phyloP scores from a whole-genome alignment of 148 eudicot species.

The Polygonum aviculare region DNA sequence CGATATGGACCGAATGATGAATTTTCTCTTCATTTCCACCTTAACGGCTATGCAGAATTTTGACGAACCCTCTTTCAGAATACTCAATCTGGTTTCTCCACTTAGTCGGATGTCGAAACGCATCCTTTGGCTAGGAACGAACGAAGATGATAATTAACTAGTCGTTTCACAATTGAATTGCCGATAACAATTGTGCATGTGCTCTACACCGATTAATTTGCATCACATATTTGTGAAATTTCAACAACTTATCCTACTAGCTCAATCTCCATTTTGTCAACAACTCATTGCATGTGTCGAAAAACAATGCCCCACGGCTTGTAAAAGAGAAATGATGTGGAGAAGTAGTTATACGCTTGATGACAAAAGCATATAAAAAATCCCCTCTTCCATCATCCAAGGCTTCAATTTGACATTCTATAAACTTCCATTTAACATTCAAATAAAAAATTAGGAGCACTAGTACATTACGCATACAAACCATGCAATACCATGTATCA shows the following conservation, averaged over 20 bases:
- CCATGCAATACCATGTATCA: no score
- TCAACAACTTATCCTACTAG: background rate
- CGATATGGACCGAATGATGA: no score
- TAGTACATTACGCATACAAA: no score
- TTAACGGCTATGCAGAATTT: no score
- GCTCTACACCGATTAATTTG: background rate
- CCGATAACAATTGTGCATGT: background rate
- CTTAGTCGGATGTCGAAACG: no score
- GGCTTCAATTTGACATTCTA: no score
- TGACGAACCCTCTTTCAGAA: no score
- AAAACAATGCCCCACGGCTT: background rate
- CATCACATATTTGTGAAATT: background rate
- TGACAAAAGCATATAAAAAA: background rate
- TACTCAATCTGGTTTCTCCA: no score
- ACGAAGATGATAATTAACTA: background rate
- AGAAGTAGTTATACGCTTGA: background rate
- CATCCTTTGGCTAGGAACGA: background rate
- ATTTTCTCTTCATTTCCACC: no score
- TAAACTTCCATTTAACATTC: no score
- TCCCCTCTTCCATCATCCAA: no score
- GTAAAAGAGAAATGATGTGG: background rate
- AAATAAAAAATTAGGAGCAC: no score
- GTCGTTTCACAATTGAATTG: background rate
- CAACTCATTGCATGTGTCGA: background rate
- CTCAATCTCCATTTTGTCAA: background rate